Conservation (phyloP, 1,284 basidiomycete genomes). For the Microbotryum saponariae region DNA sequence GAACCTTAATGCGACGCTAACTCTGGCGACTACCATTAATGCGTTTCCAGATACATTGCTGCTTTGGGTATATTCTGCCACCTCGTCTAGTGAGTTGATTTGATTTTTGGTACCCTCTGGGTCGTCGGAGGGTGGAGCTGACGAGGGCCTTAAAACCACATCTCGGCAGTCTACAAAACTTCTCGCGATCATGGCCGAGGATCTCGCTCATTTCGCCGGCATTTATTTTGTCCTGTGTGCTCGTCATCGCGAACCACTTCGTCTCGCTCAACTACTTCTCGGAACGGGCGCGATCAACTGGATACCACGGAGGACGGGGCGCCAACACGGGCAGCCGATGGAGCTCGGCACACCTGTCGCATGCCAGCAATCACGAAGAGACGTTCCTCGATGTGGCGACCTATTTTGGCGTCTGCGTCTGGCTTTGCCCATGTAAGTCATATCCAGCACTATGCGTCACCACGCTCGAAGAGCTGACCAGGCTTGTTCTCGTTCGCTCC, state of each 20-base stretch:
- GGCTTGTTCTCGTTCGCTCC: background rate
- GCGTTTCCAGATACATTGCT: conserved; percentile 47
- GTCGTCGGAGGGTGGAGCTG: background rate
- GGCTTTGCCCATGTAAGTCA: conserved; percentile 49
- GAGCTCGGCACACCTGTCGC: too few relatives aligned
- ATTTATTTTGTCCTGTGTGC: conserved; percentile 71
- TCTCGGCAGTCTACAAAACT: conserved; percentile 55
- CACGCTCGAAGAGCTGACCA: background rate
- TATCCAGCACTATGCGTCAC: background rate
- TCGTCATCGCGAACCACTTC: conserved; percentile 83
- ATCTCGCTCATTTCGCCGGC: conserved; percentile 75
- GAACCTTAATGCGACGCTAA: background rate
- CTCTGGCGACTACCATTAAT: background rate
- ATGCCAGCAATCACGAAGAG: conserved; percentile 12
- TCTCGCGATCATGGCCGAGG: conserved; percentile 75
- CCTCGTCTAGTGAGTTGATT: conserved; percentile 53
- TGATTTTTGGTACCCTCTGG: background rate
- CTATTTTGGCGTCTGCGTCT: conserved; percentile 86
- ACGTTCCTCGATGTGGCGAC: conserved; percentile 80
- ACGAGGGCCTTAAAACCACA: background rate
- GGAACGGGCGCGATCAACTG: conserved; percentile 45
- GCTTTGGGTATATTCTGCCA: conserved; percentile 75
- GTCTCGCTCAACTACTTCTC: conserved; percentile 91
- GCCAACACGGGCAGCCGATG: too few relatives aligned
- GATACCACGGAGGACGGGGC: background rate